phyloP scores from a whole-genome alignment of 2,329 filamentous ascomycete genomes.

The Arthrinium puccinioides region DNA sequence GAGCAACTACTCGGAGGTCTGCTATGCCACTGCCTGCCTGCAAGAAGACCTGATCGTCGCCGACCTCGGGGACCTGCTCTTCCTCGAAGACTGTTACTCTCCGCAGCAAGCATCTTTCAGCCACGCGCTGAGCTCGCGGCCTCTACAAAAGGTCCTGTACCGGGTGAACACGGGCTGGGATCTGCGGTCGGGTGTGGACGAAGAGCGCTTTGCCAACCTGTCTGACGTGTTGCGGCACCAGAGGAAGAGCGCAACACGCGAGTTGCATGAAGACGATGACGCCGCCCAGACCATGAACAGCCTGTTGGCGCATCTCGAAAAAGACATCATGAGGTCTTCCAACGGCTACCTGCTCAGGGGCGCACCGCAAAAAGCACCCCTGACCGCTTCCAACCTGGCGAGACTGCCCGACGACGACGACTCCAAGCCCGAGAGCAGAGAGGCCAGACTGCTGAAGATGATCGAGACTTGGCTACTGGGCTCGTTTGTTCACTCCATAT shows the following conservation, averaged over 20 bases:
- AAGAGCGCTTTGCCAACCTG: background rate
- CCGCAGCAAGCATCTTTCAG: background rate
- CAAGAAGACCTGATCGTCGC: background rate
- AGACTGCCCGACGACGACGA: background rate
- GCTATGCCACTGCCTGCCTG: background rate
- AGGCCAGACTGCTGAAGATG: background rate
- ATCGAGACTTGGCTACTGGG: slow-evolving; percentile 3
- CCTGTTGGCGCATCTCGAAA: background rate
- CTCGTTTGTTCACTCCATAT: slow-evolving; percentile 1
- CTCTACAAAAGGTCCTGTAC: background rate
- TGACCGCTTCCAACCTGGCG: background rate
- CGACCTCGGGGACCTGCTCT: background rate
- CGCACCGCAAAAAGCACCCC: background rate
- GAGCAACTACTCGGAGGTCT: background rate
- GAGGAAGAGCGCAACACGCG: too few relatives aligned
- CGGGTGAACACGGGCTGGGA: slow-evolving; percentile 1
- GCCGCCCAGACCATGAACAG: background rate
- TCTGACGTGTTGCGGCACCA: background rate
- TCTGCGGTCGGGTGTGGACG: background rate
- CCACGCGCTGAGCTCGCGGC: background rate
- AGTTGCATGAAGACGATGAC: too few relatives aligned
- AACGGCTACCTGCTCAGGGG: background rate
- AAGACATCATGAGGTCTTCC: slow-evolving; percentile 1
- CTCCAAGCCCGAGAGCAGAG: background rate
- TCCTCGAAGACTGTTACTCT: background rate